These are phyloP conservation scores for Neckera pumila DNA, from an alignment of 225 moss, liverwort and hornwort species.

Conservation along the genomic window DNA sequence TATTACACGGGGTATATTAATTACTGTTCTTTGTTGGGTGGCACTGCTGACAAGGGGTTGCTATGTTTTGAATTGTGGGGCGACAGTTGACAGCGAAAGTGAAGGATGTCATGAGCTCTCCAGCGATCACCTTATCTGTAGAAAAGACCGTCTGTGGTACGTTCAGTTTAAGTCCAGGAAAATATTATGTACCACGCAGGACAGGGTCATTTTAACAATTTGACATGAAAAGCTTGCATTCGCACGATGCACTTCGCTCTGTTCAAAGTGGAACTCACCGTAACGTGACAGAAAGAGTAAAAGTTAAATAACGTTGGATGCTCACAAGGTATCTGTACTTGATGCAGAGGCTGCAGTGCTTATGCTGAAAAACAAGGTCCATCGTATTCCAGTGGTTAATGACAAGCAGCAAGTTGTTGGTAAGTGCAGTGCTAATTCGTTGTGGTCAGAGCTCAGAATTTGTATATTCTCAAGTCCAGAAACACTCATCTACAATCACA, in stretches of 20 bases:
- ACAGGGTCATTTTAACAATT: not conserved
- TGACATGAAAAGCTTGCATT: not conserved
- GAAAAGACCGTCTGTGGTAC: constrained; percentile 37
- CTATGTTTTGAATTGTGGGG: not conserved
- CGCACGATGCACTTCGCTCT: not conserved
- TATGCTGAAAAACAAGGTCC: constrained; percentile 89
- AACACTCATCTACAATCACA: not conserved
- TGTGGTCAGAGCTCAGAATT: not conserved
- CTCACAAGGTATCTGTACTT: not conserved
- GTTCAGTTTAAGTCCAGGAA: not conserved
- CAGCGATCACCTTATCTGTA: constrained; percentile 38
- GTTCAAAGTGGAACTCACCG: not conserved
- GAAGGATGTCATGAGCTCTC: constrained; percentile 36
- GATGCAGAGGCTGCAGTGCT: constrained; percentile 71
- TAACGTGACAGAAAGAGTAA: not conserved
- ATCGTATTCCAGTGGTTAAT: constrained; percentile 80
- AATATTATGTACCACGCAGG: not conserved
- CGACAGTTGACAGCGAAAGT: constrained; percentile 10
- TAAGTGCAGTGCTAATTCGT: not conserved
- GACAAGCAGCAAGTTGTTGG: constrained; percentile 61
- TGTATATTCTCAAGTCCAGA: not conserved
- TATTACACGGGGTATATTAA: not conserved
- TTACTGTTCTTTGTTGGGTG: not conserved
- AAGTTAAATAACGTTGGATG: not conserved
- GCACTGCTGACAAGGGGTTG: not conserved